phyloP scores from a whole-genome alignment of 1,284 basidiomycete species.

The Fomitopsis schrenkii region DNA sequence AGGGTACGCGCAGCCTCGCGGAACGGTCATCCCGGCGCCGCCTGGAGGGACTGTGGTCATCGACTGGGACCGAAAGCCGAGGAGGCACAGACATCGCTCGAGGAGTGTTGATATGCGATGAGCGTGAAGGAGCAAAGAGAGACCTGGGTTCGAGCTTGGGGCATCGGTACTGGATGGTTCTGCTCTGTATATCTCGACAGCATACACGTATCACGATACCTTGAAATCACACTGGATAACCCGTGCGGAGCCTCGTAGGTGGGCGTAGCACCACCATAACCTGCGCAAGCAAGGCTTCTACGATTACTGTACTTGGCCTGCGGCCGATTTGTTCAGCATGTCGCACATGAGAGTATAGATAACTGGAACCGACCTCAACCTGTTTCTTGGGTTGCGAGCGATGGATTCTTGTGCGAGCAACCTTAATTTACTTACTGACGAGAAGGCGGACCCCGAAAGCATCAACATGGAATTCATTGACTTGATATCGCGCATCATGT shows the following conservation, averaged over 20 bases:
- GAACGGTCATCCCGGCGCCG: not conserved
- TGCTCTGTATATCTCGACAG: not conserved
- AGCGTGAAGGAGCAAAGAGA: not conserved
- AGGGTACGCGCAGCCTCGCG: not conserved
- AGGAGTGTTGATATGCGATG: not conserved
- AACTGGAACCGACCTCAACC: no score
- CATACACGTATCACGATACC: not conserved
- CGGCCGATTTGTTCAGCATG: no score
- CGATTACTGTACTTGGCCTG: no score
- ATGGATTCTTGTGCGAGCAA: no score
- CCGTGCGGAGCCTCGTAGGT: not conserved
- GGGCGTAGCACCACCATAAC: not conserved
- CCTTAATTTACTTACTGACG: no score
- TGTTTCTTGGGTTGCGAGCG: no score
- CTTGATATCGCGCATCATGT: no score
- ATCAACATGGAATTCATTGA: no score
- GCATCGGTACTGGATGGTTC: not conserved
- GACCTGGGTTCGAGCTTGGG: not conserved
- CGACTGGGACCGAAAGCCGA: not conserved
- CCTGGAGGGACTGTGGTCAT: not conserved
- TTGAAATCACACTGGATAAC: not conserved
- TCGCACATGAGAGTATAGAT: no score
- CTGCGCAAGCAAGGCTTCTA: not conserved
- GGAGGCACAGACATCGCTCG: not conserved
- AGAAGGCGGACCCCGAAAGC: no score